Evolutionary conservation across 108 stramenopile species (phyloP).

Genomic region (Phaeodactylum tricornutum): DNA sequence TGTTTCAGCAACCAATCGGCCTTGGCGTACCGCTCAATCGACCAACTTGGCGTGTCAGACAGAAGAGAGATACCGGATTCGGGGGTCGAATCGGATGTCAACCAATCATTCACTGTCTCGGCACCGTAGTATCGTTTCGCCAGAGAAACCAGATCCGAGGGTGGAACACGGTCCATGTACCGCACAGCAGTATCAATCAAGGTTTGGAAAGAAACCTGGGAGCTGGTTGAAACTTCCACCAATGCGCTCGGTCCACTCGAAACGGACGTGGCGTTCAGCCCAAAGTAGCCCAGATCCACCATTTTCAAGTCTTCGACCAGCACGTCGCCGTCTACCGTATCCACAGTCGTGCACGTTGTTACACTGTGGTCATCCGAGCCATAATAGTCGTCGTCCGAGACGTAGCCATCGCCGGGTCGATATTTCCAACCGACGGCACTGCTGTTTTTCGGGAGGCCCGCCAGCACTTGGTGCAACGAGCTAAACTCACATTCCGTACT

Average conservation of each 20-base stretch:
- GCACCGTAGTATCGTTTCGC: slow-evolving; percentile 38
- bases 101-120: neutral
- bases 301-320: too few species aligned
- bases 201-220: slow-evolving; percentile 61
- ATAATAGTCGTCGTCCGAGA: slow-evolving; percentile 47
- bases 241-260: neutral
- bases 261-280: slow-evolving; percentile 7
- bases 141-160: slow-evolving; percentile 40
- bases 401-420: slow-evolving; percentile 33
- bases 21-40: too few species aligned
- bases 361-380: slow-evolving; percentile 27
- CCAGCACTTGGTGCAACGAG: slow-evolving; percentile 64
- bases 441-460: slow-evolving; percentile 64
- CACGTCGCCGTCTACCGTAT: neutral
- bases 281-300: too few species aligned
- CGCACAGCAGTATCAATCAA: slow-evolving; percentile 59
- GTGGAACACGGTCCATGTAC: slow-evolving; percentile 69
- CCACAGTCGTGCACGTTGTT: neutral
- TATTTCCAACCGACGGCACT: slow-evolving; percentile 68
- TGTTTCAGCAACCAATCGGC: too few species aligned
- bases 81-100: too few species aligned
- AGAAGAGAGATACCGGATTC: too few species aligned
- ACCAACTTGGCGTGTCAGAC: too few species aligned
- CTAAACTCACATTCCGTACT: slow-evolving; percentile 82
- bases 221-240: neutral